Evolutionary conservation across 2,329 filamentous ascomycete species (phyloP), one percentile per base, ranked within the genome.

Genomic region (Fusarium camptoceras): DNA sequence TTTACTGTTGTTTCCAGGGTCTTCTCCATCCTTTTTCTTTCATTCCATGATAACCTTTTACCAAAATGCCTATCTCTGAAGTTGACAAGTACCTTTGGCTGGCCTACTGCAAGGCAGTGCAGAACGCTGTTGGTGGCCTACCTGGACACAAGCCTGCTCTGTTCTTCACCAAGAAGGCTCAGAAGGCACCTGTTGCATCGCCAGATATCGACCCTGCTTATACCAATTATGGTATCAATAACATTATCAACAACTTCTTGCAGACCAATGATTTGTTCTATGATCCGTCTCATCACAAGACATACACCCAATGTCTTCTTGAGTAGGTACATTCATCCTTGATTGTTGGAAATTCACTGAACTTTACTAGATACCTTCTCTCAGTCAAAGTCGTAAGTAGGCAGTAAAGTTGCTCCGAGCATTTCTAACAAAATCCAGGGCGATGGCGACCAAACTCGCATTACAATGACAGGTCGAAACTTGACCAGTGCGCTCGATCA

Each of bases 161-260:
- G 24, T 71, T 71, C 30, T 71, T 71, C 31, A 71, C 68, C 53
- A 71, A 69, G n/a, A 55, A 69, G 22, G 68, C 68, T 12, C 68
- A 71, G 27, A 71, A 71, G 11, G 68, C 68, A 12, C 68, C 68
- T 6, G 56, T 71, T 20, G 68, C 68, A 1, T 71, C 68, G 9
- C 50, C 56, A 9, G 49, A 61, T 30, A 68, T 71, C 6, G 53
- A 71, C 24, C 42, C 68, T 8, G 48, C 68, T 6, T 71, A 71
- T 11, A 71, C 68, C 3, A 71, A 71, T 22, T 59, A 56, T 18
- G 68, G 68, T 2, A 66, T 71, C 37, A 61, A 71, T 47, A 59
- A 53, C 5, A 71, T 71, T 2, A 59, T 71, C 22, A 68, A 71
- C 64, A 71, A 66, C 27, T 58, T 71, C 16, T 20, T 71, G 7